phyloP scores from a whole-genome alignment of 106 monocot species.

The Dendrobium nobile region DNA sequence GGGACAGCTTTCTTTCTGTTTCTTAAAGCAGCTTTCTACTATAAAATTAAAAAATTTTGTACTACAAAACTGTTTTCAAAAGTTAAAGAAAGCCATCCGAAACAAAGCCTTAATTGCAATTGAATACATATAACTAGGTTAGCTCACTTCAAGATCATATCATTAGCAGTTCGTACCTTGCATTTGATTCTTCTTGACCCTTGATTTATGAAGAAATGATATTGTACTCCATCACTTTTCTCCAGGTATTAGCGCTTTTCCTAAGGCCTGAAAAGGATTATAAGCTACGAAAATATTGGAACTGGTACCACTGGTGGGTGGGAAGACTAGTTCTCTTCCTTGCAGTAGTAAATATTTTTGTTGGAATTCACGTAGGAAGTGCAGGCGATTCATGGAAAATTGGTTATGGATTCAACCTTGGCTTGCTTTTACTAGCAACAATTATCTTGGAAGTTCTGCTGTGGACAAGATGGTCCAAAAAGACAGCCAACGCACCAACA shows the following conservation, averaged over 20 bases:
- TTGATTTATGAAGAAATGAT: too few relatives aligned
- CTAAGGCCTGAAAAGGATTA: constrained; percentile 55
- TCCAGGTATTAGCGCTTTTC: constrained; percentile 53
- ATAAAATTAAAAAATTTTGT: too few relatives aligned
- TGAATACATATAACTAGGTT: too few relatives aligned
- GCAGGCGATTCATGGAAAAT: constrained; percentile 75
- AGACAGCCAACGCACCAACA: constrained; percentile 19
- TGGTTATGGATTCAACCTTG: constrained; percentile 64
- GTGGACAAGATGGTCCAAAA: constrained; percentile 51
- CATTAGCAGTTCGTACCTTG: too few relatives aligned
- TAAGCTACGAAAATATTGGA: constrained; percentile 60
- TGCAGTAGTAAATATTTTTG: constrained; percentile 62
- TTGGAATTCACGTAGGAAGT: constrained; percentile 58
- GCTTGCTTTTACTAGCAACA: constrained; percentile 32
- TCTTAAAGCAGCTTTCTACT: too few relatives aligned
- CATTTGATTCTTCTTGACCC: too few relatives aligned
- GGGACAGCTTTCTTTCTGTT: too few relatives aligned
- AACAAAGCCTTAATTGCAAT: too few relatives aligned
- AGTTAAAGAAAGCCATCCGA: too few relatives aligned
- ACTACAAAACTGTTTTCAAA: too few relatives aligned
- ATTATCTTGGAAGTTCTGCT: constrained; percentile 54
- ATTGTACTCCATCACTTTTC: neutral
- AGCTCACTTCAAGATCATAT: too few relatives aligned
- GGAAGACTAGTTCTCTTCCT: constrained; percentile 63
- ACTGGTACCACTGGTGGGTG: constrained; percentile 73